Percentiles rank a stretch among this genome's conserved stretches.
phyloP scores from a whole-genome alignment of 208 protist genomes.

The Crithidia mellificae region DNA sequence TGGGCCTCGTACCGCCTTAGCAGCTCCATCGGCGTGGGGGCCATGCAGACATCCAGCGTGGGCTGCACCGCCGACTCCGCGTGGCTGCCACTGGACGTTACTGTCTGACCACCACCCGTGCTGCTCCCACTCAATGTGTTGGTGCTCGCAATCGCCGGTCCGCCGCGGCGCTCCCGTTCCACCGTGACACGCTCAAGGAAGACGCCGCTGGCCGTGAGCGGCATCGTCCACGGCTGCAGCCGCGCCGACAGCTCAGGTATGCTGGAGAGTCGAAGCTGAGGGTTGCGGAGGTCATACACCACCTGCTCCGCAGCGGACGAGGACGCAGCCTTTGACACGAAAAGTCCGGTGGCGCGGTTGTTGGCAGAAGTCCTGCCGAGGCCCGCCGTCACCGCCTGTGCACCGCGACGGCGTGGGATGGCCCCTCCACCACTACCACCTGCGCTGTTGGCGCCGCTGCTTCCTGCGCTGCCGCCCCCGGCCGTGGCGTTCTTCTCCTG shows the following conservation, averaged over 20 bases:
- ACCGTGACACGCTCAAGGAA: slow-evolving; percentile 59
- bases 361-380: not conserved
- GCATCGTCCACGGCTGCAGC: slow-evolving; percentile 65
- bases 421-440: not conserved
- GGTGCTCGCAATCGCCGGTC: not conserved
- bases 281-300: slow-evolving; percentile 38
- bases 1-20: slow-evolving; percentile 52
- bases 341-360: slow-evolving; percentile 12
- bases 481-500: slow-evolving; percentile 5
- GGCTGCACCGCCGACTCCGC: slow-evolving; percentile 9
- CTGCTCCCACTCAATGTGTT: not conserved
- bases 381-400: slow-evolving; percentile 1
- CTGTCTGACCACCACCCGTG: too few relatives aligned
- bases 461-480: too few relatives aligned
- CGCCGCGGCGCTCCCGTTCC: slow-evolving; percentile 43
- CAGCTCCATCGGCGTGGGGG: slow-evolving; percentile 51
- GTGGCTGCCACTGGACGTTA: slow-evolving; percentile 6
- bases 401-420: not conserved
- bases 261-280: slow-evolving; percentile 36
- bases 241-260: slow-evolving; percentile 46
- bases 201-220: slow-evolving; percentile 39
- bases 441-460: not conserved
- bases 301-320: slow-evolving; percentile 3
- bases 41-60: slow-evolving; percentile 64
- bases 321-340: slow-evolving; percentile 23